Conservation (phyloP, 139 green algal species). For the Dunaliella primolecta region DNA sequence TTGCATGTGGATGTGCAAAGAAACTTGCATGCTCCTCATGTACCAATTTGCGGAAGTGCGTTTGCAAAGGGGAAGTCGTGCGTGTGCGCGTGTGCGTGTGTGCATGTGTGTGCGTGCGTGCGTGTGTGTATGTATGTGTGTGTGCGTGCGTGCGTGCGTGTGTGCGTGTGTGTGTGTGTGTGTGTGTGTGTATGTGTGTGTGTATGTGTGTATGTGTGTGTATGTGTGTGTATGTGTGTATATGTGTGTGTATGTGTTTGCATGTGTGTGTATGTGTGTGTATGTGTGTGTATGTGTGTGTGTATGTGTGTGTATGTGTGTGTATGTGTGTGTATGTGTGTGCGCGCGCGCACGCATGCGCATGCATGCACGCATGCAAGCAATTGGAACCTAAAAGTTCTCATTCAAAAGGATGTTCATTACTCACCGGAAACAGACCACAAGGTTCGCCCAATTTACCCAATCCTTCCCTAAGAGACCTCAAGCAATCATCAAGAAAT, state of each 20-base stretch:
- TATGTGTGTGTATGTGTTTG: background rate
- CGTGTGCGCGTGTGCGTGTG: background rate
- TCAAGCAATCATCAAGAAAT: too few relatives aligned
- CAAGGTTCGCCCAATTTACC: background rate
- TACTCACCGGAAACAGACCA: background rate
- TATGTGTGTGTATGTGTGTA: background rate
- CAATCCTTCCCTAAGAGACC: too few relatives aligned
- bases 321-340: background rate
- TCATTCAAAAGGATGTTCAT: background rate
- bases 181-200: background rate
- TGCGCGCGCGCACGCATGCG: background rate
- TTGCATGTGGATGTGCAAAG: too few relatives aligned
- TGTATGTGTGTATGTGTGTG: background rate
- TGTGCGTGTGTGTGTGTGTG: background rate
- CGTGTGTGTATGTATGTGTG: background rate
- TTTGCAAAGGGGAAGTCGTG: too few relatives aligned
- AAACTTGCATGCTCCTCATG: too few relatives aligned
- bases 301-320: background rate
- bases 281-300: background rate
- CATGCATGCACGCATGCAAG: background rate
- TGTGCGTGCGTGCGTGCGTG: background rate
- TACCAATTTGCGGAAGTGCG: too few relatives aligned
- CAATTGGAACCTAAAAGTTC: background rate
- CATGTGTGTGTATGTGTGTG: background rate
- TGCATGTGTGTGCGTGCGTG: background rate